A percentile compares a stretch with the other conserved stretches of the same genome.
phyloP scores from a whole-genome alignment of 371 early-diverging fungal genomes.

The Mortierella sp. region DNA sequence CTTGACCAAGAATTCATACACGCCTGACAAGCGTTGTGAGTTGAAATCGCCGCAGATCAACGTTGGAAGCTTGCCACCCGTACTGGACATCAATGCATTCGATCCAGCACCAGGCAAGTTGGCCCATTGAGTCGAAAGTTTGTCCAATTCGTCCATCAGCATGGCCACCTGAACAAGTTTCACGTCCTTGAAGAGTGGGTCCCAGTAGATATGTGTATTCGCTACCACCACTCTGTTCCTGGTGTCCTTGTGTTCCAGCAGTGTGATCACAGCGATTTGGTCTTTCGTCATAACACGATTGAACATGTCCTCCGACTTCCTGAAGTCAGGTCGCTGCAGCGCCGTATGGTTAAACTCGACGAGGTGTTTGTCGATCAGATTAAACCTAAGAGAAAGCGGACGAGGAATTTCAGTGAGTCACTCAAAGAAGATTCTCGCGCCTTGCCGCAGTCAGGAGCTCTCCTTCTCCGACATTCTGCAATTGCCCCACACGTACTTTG shows the following conservation, averaged over 20 bases:
- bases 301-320: slow-evolving; percentile 92
- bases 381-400: slow-evolving; percentile 65
- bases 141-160: slow-evolving; percentile 93
- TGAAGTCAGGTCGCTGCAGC: slow-evolving; percentile 87
- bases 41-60: slow-evolving; percentile 98
- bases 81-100: slow-evolving; percentile 38
- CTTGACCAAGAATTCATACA: slow-evolving; percentile 88
- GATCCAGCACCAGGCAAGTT: slow-evolving; percentile 39
- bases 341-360: slow-evolving; percentile 96
- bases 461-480: too few relatives aligned
- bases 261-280: slow-evolving; percentile 91
- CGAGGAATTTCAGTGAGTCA: background rate
- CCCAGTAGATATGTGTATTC: slow-evolving; percentile 97
- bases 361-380: slow-evolving; percentile 78
- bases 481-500: too few relatives aligned
- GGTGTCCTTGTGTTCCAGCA: slow-evolving; percentile 87
- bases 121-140: slow-evolving; percentile 61
- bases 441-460: too few relatives aligned
- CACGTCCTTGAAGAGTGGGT: slow-evolving; percentile 94
- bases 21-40: slow-evolving; percentile 90
- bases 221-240: slow-evolving; percentile 81
- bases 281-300: slow-evolving; percentile 97
- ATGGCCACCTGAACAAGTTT: slow-evolving; percentile 98
- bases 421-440: too few relatives aligned
- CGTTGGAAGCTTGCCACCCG: slow-evolving; percentile 66